Evolutionary conservation across 1,284 basidiomycete species (phyloP).

Genomic region (Filobasidium uniguttulatum): DNA sequence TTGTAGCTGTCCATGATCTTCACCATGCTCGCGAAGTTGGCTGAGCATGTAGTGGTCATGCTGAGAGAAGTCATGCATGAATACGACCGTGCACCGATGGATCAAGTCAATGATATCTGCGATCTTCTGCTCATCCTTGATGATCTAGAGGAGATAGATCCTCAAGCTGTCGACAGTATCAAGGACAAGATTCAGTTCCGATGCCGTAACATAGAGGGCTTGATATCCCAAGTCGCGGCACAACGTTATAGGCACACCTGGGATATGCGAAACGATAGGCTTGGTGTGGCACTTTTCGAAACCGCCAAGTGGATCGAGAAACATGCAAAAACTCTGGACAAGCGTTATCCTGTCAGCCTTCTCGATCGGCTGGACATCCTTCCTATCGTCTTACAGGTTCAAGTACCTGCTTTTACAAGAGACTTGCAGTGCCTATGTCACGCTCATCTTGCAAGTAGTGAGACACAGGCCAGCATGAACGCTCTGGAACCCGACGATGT

Average conservation of each 20-base stretch:
- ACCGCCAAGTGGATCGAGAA: slow-evolving; percentile 59
- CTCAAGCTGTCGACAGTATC: neutral
- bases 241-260: neutral
- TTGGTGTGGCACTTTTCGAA: neutral
- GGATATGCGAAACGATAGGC: neutral
- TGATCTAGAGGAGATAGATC: slow-evolving; percentile 42
- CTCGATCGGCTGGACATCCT: slow-evolving; percentile 39
- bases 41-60: neutral
- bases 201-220: neutral
- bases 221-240: neutral
- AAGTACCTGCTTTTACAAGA: neutral
- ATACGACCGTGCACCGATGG: neutral
- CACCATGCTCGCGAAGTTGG: neutral
- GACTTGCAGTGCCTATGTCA: neutral
- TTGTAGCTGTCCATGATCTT: neutral
- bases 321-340: slow-evolving; percentile 63
- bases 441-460: neutral
- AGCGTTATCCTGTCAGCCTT: slow-evolving; percentile 68
- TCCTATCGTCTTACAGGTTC: neutral
- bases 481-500: slow-evolving; percentile 62
- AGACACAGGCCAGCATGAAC: neutral
- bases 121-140: slow-evolving; percentile 43
- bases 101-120: neutral
- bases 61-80: neutral
- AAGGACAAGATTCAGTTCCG: neutral